Evolutionary conservation across 2,329 filamentous ascomycete genomes (phyloP).

Genomic region (Venturiaceae sp.): DNA sequence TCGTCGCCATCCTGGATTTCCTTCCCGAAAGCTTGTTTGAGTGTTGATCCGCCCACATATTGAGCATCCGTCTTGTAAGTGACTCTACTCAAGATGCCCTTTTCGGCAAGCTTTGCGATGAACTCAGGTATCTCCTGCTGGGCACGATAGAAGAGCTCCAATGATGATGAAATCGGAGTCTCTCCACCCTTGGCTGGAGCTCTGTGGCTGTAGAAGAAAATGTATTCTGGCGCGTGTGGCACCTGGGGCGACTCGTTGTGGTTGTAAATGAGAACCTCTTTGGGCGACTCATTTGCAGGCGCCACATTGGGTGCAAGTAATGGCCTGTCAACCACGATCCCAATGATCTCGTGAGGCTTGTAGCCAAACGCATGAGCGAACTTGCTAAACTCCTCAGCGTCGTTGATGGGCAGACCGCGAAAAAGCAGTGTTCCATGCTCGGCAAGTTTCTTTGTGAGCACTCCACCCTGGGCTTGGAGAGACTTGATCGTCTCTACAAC

Average conservation of each 20-base stretch:
- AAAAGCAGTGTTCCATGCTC: conserved; percentile 38
- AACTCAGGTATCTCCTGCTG: conserved; percentile 39
- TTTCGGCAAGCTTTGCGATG: conserved; percentile 30
- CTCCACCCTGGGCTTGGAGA: conserved; percentile 23
- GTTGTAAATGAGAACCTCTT: conserved; percentile 38
- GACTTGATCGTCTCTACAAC: conserved; percentile 27
- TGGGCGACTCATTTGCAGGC: conserved; percentile 39
- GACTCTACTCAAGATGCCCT: conserved; percentile 33
- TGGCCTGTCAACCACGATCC: conserved; percentile 38
- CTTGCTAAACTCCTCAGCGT: conserved; percentile 36
- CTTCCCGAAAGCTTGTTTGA: conserved; percentile 38
- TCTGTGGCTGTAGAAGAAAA: conserved; percentile 38
- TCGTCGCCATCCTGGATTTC: conserved; percentile 34
- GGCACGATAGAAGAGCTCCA: conserved; percentile 36
- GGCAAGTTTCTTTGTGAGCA: conserved; percentile 31
- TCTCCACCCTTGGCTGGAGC: conserved; percentile 28
- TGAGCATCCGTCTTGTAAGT: conserved; percentile 34
- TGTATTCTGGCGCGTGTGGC: conserved; percentile 41
- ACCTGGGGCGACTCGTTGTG: conserved; percentile 44
- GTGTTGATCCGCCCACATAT: conserved; percentile 37
- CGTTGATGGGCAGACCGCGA: conserved; percentile 34
- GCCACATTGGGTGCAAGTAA: conserved; percentile 33
- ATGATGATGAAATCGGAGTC: conserved; percentile 37
- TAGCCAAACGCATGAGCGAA: conserved; percentile 42
- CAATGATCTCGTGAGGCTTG: conserved; percentile 40